Evolutionary conservation across 139 green algal genomes (phyloP).

Genomic region (Auxenochlorella pyrenoidosa): DNA sequence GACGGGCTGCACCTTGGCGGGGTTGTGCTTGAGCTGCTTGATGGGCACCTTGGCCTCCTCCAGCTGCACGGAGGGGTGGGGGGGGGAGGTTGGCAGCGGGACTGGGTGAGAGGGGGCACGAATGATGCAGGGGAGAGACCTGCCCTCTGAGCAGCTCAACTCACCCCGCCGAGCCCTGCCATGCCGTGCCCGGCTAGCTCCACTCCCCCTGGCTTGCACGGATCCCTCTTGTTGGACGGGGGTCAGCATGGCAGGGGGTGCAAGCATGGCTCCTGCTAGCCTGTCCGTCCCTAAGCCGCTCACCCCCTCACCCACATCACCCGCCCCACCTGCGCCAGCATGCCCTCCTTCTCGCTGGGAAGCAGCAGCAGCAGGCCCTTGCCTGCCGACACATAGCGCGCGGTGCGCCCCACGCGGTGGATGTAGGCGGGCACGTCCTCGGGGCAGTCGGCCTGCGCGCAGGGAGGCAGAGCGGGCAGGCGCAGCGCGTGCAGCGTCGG

Average conservation of each 20-base stretch:
- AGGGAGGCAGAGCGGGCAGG: neutral
- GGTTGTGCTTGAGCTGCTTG: constrained; percentile 84
- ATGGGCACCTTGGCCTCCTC: constrained; percentile 85
- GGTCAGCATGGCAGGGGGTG: neutral
- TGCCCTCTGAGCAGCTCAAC: too few relatives aligned
- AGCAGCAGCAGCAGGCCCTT: constrained; percentile 83
- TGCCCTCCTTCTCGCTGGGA: constrained; percentile 72
- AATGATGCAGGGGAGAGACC: neutral
- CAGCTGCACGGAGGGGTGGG: constrained; percentile 45
- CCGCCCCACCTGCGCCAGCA: constrained; percentile 53
- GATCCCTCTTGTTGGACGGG: too few relatives aligned
- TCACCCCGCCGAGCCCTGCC: too few relatives aligned
- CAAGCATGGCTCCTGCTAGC: too few relatives aligned
- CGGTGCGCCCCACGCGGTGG: constrained; percentile 91
- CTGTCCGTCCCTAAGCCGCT: too few relatives aligned
- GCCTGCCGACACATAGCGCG: constrained; percentile 72
- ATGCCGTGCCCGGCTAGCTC: too few relatives aligned
- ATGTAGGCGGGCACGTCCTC: constrained; percentile 96
- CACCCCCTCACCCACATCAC: too few relatives aligned
- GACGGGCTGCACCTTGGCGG: constrained; percentile 78
- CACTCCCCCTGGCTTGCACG: too few relatives aligned
- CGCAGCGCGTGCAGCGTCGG: neutral
- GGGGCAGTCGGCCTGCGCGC: constrained; percentile 88
- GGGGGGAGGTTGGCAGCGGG: neutral
- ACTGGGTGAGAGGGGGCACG: neutral